Conservation (phyloP, 805 yeast genomes). For the Brettanomyces custersianus region DNA sequence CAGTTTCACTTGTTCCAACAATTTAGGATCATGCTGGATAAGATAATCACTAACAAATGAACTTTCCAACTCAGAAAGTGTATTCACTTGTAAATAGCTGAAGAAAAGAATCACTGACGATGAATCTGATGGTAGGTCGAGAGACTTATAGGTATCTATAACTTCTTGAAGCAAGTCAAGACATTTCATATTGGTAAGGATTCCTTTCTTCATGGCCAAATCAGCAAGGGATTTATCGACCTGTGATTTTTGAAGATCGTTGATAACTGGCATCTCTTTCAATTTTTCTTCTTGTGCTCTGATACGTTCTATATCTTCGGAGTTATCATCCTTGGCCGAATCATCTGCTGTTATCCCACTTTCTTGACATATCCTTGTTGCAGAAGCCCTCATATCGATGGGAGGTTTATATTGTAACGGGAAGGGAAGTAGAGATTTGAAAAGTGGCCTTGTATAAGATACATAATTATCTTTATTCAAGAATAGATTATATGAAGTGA, state of each 20-base stretch:
- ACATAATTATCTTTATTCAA: conserved; percentile 52
- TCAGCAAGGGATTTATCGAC: conserved; percentile 15
- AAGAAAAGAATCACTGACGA: conserved; percentile 30
- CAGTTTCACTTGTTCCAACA: conserved; percentile 7
- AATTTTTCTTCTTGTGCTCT: conserved; percentile 17
- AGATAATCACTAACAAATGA: conserved; percentile 30
- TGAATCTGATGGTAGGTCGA: conserved; percentile 6
- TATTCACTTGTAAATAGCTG: conserved; percentile 27
- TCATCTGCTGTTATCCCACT: conserved; percentile 27
- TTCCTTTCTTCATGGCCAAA: conserved; percentile 18
- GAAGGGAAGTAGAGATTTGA: conserved; percentile 48
- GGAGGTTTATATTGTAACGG: conserved; percentile 74
- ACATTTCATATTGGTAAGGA: conserved; percentile 24
- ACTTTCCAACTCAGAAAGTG: conserved; percentile 29
- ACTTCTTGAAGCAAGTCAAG: conserved; percentile 15
- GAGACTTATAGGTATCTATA: conserved; percentile 5
- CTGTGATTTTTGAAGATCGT: conserved; percentile 19
- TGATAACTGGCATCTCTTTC: conserved; percentile 20
- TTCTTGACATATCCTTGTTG: conserved; percentile 22
- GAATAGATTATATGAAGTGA: conserved; percentile 50
- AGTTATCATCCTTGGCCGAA: conserved; percentile 19
- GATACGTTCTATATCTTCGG: conserved; percentile 17
- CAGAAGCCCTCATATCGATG: conserved; percentile 28
- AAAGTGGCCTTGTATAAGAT: conserved; percentile 45
- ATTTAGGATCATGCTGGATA: conserved; percentile 22